phyloP scores from a whole-genome alignment of 768 basidiomycete genomes.

The Calvatia gigantea region DNA sequence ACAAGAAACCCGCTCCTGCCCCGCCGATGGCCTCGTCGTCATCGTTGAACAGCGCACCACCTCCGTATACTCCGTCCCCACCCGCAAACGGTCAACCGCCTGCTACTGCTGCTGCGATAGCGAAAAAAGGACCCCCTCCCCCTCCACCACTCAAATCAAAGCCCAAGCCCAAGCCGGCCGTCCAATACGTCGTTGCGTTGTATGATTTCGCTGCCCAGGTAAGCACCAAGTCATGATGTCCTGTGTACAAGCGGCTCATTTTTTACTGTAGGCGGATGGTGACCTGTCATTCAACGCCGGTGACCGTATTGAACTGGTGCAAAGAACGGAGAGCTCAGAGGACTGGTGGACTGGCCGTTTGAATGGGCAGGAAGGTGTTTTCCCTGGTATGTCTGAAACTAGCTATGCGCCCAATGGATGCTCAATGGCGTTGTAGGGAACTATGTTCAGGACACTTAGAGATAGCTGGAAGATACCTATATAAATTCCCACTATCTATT shows the following conservation, averaged over 20 bases:
- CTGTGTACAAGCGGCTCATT: neutral
- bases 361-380: constrained; percentile 81
- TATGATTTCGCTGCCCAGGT: constrained; percentile 95
- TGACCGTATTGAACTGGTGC: constrained; percentile 87
- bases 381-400: constrained; percentile 59
- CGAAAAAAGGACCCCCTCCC: constrained; percentile 83
- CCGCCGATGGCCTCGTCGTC: constrained; percentile 36
- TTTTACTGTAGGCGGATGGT: constrained; percentile 65
- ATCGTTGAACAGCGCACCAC: constrained; percentile 24
- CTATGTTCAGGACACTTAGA: constrained; percentile 57
- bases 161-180: constrained; percentile 61
- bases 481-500: constrained; percentile 1
- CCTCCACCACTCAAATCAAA: constrained; percentile 91
- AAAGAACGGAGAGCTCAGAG: constrained; percentile 76
- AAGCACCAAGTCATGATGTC: constrained; percentile 15
- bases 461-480: constrained; percentile 9
- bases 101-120: constrained; percentile 36
- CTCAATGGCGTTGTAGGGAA: constrained; percentile 41
- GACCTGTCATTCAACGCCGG: constrained; percentile 89
- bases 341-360: constrained; percentile 98
- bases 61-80: constrained; percentile 28
- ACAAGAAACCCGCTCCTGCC: constrained; percentile 52
- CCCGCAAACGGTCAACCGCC: constrained; percentile 13
- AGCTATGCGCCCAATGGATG: constrained; percentile 1
- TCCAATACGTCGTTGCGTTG: constrained; percentile 83